These are phyloP conservation scores for Lathyrus oleraceus DNA, from an alignment of 306 rosid genomes.

Conservation along the genomic window DNA sequence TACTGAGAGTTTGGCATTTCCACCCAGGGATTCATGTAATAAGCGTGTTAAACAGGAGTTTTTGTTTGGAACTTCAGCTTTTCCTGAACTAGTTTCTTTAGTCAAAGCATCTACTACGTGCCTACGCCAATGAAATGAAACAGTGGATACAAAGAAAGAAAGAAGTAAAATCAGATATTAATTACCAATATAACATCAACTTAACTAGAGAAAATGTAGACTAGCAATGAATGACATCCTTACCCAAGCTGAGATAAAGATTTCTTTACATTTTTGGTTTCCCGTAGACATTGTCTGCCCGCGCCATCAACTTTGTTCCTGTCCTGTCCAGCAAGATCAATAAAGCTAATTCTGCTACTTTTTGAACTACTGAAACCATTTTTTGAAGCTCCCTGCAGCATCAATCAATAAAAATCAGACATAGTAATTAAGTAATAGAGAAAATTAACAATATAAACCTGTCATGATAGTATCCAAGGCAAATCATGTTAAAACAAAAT, in stretches of 20 bases:
- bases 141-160: slow-evolving; percentile 29
- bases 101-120: slow-evolving; percentile 67
- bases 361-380: slow-evolving; percentile 88
- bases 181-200: slow-evolving; percentile 2
- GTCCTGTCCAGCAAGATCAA: slow-evolving; percentile 92
- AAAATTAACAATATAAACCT: background rate
- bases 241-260: slow-evolving; percentile 92
- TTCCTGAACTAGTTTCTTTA: slow-evolving; percentile 49
- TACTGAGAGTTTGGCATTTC: slow-evolving; percentile 84
- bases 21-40: slow-evolving; percentile 79
- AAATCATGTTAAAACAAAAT: slow-evolving; percentile 18
- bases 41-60: slow-evolving; percentile 76
- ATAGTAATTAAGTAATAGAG: slow-evolving; percentile 13
- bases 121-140: slow-evolving; percentile 54
- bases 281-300: slow-evolving; percentile 62
- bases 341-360: slow-evolving; percentile 85
- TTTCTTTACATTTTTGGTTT: slow-evolving; percentile 70
- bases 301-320: slow-evolving; percentile 61
- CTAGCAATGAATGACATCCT: slow-evolving; percentile 41
- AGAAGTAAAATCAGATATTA: background rate
- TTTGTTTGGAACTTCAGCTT: slow-evolving; percentile 46
- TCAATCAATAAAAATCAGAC: slow-evolving; percentile 29
- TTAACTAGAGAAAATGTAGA: background rate
- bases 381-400: slow-evolving; percentile 65
- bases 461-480: background rate